Base-by-base conservation (phyloP, 352 stramenopile genomes). In the Globisporangium nodosum region DNA sequence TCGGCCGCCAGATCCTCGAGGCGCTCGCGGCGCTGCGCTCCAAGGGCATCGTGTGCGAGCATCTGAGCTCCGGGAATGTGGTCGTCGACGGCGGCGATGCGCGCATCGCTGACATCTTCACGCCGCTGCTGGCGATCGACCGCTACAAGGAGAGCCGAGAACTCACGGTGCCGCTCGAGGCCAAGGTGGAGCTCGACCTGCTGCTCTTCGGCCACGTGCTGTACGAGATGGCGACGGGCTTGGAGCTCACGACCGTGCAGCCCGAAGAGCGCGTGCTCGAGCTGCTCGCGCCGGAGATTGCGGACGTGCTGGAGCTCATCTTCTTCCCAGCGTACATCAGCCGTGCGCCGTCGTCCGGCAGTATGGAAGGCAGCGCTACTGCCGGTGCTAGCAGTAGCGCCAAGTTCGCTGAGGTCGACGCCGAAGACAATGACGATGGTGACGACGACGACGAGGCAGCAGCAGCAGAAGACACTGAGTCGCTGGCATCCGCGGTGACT, bases 181-280 rank as follows among this genome's bases (percentile, higher is more conserved):
- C 73, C 20, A 65, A 77, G 21, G 78, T 88, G 40, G 81, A 87
- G 59, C 67, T 90, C 24, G 83, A 92, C 56, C 12, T 90, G 31
- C 68, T 92, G 21, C 63, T 88, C 0, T 86, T 90, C 57, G 80
- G 82, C 6, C 80, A 88, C 9, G 66, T 89, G 33, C 51, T 92
- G 52, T 92, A 89, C 52, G 82, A 92, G 52, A 90, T 92, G 82
- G 80, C 76, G 0, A 89, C 78, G 3, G 82, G 82, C 1, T 63
- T 72, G 68, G 80, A 89, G 61, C 64, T 92, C 1, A 24, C 67
- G 18, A 66, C 65, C 18, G 53, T 71, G 2, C 56, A 66, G 42
- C 82, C 82, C 1, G 73, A 83, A 15, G 66, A 75, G 58, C 55
- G 54, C 20, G 74, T 88, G 24, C 55, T 92, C 0, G 64, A 85